Evolutionary conservation across 768 basidiomycete species (phyloP).

Genomic region (Brasilioporus rufonigricans): DNA sequence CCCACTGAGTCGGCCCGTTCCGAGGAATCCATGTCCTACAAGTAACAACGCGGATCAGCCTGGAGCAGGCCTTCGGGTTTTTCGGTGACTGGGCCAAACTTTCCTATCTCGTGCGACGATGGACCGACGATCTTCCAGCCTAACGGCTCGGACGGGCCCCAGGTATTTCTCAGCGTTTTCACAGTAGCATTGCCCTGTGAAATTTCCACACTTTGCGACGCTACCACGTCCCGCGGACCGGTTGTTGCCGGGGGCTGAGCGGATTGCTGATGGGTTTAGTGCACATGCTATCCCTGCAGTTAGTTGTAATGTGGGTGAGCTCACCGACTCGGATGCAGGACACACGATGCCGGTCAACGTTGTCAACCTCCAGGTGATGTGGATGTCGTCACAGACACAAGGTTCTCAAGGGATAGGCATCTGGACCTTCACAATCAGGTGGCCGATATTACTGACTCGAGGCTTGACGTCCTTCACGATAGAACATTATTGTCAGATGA

Average conservation of each 20-base stretch:
- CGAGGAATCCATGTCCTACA: conserved; percentile 3
- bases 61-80: not conserved
- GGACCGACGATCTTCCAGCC: conserved; percentile 8
- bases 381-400: conserved; percentile 2
- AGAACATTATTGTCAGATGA: not conserved
- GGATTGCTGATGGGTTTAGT: not conserved
- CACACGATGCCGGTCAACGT: conserved; percentile 2
- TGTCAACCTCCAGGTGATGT: not conserved
- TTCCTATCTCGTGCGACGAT: conserved; percentile 12
- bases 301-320: conserved; percentile 1
- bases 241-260: not conserved
- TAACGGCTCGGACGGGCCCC: too few relatives aligned
- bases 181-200: not conserved
- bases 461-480: not conserved
- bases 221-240: not conserved
- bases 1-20: not conserved
- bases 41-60: conserved; percentile 8
- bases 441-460: not conserved
- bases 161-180: too few relatives aligned
- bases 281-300: not conserved
- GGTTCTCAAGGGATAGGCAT: not conserved
- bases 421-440: not conserved
- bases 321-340: not conserved
- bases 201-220: not conserved
- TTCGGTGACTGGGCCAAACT: not conserved